These are phyloP conservation scores for Wickerhamomyces subpelliculosus DNA, from an alignment of 805 yeast genomes.

Conservation along the genomic window DNA sequence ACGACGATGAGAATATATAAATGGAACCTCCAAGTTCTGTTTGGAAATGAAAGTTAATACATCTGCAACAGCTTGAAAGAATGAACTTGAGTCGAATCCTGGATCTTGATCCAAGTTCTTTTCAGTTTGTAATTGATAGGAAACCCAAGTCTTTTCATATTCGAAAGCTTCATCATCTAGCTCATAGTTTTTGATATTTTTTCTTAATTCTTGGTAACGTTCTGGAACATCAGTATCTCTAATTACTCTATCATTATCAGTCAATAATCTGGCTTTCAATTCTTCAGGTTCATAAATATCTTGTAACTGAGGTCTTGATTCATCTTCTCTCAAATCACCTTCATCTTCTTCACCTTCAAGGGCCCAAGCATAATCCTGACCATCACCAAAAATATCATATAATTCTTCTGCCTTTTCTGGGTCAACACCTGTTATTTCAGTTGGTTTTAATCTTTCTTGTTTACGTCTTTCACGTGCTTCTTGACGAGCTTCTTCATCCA, in stretches of 20 bases:
- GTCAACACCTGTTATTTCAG: conserved; percentile 58
- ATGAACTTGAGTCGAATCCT: conserved; percentile 39
- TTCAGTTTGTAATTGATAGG: conserved; percentile 52
- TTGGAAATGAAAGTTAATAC: conserved; percentile 65
- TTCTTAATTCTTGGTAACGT: conserved; percentile 74
- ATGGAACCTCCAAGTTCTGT: conserved; percentile 86
- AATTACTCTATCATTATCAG: conserved; percentile 85
- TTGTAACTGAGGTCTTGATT: conserved; percentile 48
- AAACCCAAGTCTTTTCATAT: conserved; percentile 75
- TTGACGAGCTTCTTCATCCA: conserved; percentile 56
- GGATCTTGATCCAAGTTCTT: conserved; percentile 35
- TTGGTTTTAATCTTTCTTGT: conserved; percentile 44
- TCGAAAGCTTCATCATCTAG: conserved; percentile 62
- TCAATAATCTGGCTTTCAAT: conserved; percentile 81
- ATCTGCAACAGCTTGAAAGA: conserved; percentile 62
- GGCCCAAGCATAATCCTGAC: conserved; percentile 98
- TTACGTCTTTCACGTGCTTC: conserved; percentile 38
- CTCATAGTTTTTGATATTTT: conserved; percentile 57
- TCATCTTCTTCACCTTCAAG: conserved; percentile 75
- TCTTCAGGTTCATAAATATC: conserved; percentile 95
- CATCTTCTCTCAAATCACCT: conserved; percentile 42
- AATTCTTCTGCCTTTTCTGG: conserved; percentile 89
- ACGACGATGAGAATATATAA: conserved; percentile 91
- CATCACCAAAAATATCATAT: conserved; percentile 94
- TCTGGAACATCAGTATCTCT: conserved; percentile 89